Evolutionary conservation across 2,329 filamentous ascomycete species (phyloP).

Genomic region (Phaeosphaeriaceae sp.): DNA sequence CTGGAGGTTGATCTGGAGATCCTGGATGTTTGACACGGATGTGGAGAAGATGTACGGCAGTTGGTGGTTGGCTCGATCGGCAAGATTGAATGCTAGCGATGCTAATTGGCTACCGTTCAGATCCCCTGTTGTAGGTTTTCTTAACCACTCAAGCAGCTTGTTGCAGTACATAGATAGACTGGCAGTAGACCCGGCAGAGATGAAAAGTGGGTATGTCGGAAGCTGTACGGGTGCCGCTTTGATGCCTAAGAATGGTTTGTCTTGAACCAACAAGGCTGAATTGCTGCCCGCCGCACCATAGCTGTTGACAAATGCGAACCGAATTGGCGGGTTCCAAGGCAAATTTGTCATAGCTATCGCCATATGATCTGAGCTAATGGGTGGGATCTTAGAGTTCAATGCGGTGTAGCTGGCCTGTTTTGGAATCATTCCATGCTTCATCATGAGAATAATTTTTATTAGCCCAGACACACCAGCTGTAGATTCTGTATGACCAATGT

Average conservation of each 20-base stretch:
- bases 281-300: constrained; percentile 47
- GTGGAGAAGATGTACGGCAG: background rate
- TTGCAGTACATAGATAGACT: background rate
- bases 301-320: constrained; percentile 34
- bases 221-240: background rate
- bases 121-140: no score
- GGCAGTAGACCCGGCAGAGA: background rate
- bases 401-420: background rate
- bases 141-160: background rate
- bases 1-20: background rate
- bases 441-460: constrained; percentile 40
- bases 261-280: constrained; percentile 28
- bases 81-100: constrained; percentile 1
- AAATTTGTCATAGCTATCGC: constrained; percentile 31
- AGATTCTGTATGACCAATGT: constrained; percentile 42
- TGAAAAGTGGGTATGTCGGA: constrained; percentile 8
- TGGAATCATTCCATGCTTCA: constrained; percentile 16
- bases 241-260: background rate
- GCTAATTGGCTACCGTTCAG: background rate
- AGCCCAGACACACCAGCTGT: constrained; percentile 35
- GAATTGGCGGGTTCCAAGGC: constrained; percentile 25
- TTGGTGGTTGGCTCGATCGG: background rate
- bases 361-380: constrained; percentile 22
- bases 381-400: background rate
- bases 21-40: background rate